Percentiles rank a stretch among this genome's conserved stretches.
Conservation (phyloP, 768 basidiomycete species). For the Amanita muscaria region DNA sequence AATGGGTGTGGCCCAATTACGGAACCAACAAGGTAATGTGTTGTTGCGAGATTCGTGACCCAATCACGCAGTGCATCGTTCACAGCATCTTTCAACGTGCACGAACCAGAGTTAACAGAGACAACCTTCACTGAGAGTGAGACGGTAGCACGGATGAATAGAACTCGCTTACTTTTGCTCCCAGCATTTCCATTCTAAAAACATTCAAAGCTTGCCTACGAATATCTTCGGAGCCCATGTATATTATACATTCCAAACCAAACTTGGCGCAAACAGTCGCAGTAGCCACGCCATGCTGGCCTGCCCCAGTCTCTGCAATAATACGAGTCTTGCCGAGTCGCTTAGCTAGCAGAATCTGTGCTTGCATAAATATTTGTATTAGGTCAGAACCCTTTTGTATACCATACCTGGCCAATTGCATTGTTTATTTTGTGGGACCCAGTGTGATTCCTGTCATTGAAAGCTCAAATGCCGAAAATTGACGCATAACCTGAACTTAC, state of each 20-base stretch:
- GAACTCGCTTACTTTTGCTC: slow-evolving; percentile 60
- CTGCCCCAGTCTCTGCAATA: slow-evolving; percentile 98
- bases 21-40: slow-evolving; percentile 96
- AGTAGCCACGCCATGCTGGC: slow-evolving; percentile 98
- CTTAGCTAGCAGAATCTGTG: slow-evolving; percentile 84
- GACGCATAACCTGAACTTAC: slow-evolving; percentile 29
- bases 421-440: slow-evolving; percentile 99
- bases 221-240: slow-evolving; percentile 98
- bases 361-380: background rate
- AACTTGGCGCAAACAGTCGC: slow-evolving; percentile 98
- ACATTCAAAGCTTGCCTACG: slow-evolving; percentile 94
- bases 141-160: background rate
- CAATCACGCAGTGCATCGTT: slow-evolving; percentile 98
- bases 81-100: slow-evolving; percentile 95
- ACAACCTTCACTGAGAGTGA: slow-evolving; percentile 51
- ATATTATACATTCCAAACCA: slow-evolving; percentile 89
- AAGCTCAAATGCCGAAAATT: slow-evolving; percentile 6
- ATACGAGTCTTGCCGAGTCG: slow-evolving; percentile 94
- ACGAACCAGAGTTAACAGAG: slow-evolving; percentile 87
- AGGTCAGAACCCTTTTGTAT: background rate
- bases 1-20: slow-evolving; percentile 98
- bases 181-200: slow-evolving; percentile 96
- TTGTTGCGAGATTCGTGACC: slow-evolving; percentile 91
- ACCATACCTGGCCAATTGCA: slow-evolving; percentile 79
- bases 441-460: slow-evolving; percentile 75